phyloP scores from a whole-genome alignment of 2,329 filamentous ascomycete genomes.

The Aspergillus nomiae region DNA sequence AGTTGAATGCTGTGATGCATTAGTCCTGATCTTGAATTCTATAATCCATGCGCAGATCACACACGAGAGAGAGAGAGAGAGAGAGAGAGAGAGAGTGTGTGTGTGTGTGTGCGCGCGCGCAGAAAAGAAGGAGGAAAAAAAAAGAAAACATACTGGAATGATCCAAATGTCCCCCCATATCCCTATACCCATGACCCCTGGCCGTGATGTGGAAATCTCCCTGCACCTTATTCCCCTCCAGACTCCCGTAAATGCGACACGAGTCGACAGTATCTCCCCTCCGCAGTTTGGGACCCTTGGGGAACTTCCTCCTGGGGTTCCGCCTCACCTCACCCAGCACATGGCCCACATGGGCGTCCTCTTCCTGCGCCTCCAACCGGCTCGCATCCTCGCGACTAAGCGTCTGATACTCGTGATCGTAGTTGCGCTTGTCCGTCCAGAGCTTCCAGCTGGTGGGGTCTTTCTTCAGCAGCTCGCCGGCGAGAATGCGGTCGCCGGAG shows the following conservation, averaged over 20 bases:
- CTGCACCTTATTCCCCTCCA: conserved; percentile 95
- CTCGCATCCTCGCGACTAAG: conserved; percentile 65
- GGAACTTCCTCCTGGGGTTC: conserved; percentile 65
- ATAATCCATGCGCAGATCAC: background rate
- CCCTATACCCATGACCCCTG: conserved; percentile 89
- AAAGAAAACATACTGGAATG: conserved; percentile 65
- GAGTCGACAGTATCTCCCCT: conserved; percentile 64
- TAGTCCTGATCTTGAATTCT: background rate
- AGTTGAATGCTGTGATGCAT: conserved; percentile 75
- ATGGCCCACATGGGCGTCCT: conserved; percentile 86
- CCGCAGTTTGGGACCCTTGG: conserved; percentile 71
- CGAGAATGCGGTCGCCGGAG: conserved; percentile 86
- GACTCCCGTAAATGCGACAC: conserved; percentile 84
- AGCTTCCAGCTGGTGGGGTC: conserved; percentile 79
- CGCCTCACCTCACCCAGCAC: conserved; percentile 74
- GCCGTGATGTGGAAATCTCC: conserved; percentile 98
- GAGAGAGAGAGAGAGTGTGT: background rate
- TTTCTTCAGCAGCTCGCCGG: conserved; percentile 70
- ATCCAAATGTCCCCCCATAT: conserved; percentile 76
- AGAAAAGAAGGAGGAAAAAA: background rate
- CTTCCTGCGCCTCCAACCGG: conserved; percentile 51
- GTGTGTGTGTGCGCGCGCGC: too few relatives aligned
- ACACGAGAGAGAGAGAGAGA: background rate
- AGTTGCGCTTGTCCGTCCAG: conserved; percentile 73
- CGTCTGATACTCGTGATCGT: conserved; percentile 56